These are phyloP conservation scores for Mucor lusitanicus DNA, from an alignment of 371 early-diverging fungal genomes.

Conservation along the genomic window DNA sequence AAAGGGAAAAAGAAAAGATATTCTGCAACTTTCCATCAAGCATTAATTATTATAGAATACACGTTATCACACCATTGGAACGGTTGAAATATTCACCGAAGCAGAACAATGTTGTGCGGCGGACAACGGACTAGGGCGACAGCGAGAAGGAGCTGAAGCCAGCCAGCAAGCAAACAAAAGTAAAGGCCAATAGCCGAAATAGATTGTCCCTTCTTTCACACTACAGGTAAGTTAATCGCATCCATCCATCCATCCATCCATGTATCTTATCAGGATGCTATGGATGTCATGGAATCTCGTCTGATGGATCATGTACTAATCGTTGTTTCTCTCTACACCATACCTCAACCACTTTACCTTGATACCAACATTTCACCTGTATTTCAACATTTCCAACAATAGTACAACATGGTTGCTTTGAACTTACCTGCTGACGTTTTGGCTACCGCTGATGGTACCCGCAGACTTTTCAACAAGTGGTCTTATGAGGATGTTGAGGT, in stretches of 20 bases:
- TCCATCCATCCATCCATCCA: conserved; percentile 13
- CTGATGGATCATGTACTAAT: not conserved
- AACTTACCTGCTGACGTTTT: conserved; percentile 67
- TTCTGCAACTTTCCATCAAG: not conserved
- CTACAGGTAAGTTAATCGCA: conserved; percentile 14
- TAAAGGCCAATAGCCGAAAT: not conserved
- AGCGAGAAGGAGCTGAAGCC: too few relatives aligned
- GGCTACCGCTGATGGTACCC: conserved; percentile 64
- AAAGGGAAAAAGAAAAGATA: not conserved
- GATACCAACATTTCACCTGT: not conserved
- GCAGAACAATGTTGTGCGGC: not conserved
- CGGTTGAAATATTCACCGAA: not conserved
- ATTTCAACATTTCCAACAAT: not conserved
- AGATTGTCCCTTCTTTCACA: conserved; percentile 27
- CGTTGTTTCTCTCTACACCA: not conserved
- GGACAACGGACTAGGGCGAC: not conserved
- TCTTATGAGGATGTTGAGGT: conserved; percentile 94
- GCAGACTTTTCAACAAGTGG: conserved; percentile 94
- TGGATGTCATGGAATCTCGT: not conserved
- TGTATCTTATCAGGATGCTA: not conserved
- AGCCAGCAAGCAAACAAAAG: conserved; percentile 3
- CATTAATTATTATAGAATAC: not conserved
- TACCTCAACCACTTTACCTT: conserved; percentile 6
- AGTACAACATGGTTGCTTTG: conserved; percentile 59
- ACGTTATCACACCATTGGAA: not conserved